phyloP scores from a whole-genome alignment of 768 basidiomycete species.

The Mycena chlorophos region DNA sequence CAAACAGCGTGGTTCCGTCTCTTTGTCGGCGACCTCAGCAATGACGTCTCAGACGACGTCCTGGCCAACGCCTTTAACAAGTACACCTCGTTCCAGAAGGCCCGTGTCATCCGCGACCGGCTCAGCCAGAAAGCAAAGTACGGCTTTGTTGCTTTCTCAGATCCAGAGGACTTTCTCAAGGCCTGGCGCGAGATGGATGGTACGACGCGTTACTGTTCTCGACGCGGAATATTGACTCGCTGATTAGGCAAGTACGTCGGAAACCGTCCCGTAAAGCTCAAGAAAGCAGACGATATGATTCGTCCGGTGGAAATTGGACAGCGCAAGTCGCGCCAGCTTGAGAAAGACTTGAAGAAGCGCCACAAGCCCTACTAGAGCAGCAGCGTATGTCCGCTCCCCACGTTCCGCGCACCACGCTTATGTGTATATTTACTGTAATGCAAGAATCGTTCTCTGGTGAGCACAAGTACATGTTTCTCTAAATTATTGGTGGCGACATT shows the following conservation, averaged over 20 bases:
- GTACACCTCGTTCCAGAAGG: conserved; percentile 92
- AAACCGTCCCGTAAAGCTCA: conserved; percentile 93
- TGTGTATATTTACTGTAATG: not conserved
- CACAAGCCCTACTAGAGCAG: conserved; percentile 82
- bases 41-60: conserved; percentile 96
- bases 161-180: conserved; percentile 96
- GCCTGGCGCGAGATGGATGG: conserved; percentile 99
- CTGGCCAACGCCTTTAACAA: conserved; percentile 90
- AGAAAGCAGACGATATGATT: conserved; percentile 89
- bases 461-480: not conserved
- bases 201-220: conserved; percentile 34
- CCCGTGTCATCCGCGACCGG: conserved; percentile 91
- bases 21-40: conserved; percentile 96
- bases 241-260: conserved; percentile 91
- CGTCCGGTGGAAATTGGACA: conserved; percentile 92
- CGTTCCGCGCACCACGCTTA: not conserved
- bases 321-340: conserved; percentile 86
- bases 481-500: not conserved
- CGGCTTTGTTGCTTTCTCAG: conserved; percentile 96
- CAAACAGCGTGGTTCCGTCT: conserved; percentile 89
- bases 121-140: conserved; percentile 96
- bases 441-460: not conserved
- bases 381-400: conserved; percentile 16
- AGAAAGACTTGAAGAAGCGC: conserved; percentile 88
- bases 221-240: not conserved